These are phyloP conservation scores for Salvia rosmarinus DNA, from an alignment of 257 asterid species.

Conservation along the genomic window DNA sequence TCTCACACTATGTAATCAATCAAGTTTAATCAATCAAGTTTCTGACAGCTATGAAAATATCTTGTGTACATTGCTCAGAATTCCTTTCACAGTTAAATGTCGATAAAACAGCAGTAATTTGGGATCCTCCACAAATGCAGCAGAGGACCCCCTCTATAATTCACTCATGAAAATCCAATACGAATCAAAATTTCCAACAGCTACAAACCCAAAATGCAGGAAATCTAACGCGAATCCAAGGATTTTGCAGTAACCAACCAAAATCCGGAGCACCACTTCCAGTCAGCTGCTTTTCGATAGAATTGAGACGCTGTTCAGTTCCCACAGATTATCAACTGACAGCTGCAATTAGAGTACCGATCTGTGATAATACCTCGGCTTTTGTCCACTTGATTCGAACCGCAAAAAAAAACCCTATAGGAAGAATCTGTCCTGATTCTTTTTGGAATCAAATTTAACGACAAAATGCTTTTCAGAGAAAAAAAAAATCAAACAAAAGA, in stretches of 20 bases:
- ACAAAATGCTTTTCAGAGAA: background rate
- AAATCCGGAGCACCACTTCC: conserved; percentile 29
- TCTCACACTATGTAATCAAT: conserved; percentile 7
- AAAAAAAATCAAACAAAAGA: background rate
- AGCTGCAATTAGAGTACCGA: conserved; percentile 27
- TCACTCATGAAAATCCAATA: conserved; percentile 34
- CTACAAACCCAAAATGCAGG: conserved; percentile 24
- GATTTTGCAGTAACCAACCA: conserved; percentile 16
- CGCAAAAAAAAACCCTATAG: conserved; percentile 27
- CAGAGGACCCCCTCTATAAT: conserved; percentile 44
- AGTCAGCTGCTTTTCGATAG: conserved; percentile 27
- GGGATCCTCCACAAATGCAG: conserved; percentile 48
- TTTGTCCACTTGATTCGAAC: conserved; percentile 28
- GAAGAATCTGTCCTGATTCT: conserved; percentile 23
- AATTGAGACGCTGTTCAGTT: conserved; percentile 27
- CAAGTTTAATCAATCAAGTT: conserved; percentile 3
- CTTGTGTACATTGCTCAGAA: conserved; percentile 22
- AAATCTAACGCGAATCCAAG: conserved; percentile 25
- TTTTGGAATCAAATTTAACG: conserved; percentile 27
- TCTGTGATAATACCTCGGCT: conserved; percentile 16
- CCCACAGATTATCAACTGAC: conserved; percentile 10
- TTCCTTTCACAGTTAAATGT: conserved; percentile 17
- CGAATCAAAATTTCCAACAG: background rate
- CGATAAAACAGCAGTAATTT: conserved; percentile 30
- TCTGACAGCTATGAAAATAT: background rate